Base-by-base conservation (phyloP, 1,139 yeast genomes). In the Suhomyces ambrosiae region DNA sequence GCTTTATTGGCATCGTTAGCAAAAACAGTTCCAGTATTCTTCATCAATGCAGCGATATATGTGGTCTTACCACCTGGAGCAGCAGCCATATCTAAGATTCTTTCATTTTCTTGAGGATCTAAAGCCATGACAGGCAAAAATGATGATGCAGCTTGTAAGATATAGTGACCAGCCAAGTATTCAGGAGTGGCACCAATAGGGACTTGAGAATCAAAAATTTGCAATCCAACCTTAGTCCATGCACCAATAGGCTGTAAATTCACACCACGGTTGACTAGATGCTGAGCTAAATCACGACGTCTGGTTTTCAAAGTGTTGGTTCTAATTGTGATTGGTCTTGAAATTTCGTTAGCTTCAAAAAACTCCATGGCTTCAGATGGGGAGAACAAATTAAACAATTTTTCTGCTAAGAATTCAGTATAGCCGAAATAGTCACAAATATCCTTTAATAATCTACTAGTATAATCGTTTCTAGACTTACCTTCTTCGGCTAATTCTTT, bases 21-120 rank as follows among this genome's bases (percentile, higher is more conserved):
- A 61, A 94, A 90, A 12, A 94, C 86, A 61, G 95, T 83, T 24
- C 99, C 99, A 3, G 98, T 92, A 63, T 92, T 94, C 61, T 94
- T 94, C 97, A 92, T 92, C 65, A 90, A 68, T 1, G 98, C 98
- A 28, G 96, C 82, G 41, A 94, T 82, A 59, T 89, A 92, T 2
- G 99, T 92, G 8, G 98, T 89, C 60, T 94, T 94, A 65, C 99
- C 99, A 71, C 99, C 99, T 49, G 99, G 99, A 14, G 99, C 97
- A 42, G 98, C 95, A 28, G 99, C 98, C 98, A 94, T 94, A 69
- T 94, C 99, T 49, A 94, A 74, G 33, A 94, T 74, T 58, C 98
- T 82, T 66, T 94, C 99, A 59, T 86, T 82, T 63, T 89, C 97
- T 61, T 89, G 95, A 13, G 99, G 98, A 46, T 83, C 94, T 52